Evolutionary conservation across 2,329 filamentous ascomycete genomes (phyloP), one percentile per base, ranked within the genome.

Genomic region (Alternaria gansuensis): DNA sequence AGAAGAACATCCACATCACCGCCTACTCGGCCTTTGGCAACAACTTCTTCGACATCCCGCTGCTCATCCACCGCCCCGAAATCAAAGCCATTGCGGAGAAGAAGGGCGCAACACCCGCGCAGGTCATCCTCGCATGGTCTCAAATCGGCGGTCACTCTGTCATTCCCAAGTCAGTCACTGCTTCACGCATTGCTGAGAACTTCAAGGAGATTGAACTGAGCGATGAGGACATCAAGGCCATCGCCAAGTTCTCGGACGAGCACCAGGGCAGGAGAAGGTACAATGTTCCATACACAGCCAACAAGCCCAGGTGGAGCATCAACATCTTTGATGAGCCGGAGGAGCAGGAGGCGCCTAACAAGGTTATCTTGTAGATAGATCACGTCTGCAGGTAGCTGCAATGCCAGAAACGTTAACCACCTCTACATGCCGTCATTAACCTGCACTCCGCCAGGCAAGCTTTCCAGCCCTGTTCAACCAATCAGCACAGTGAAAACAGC

Each of bases 71-170:
- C 3, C 82, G 91, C 11, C 85, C 87, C 75, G 88, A 87, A 74
- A 85, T 92, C 78, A 90, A 77, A 84, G 87, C 70, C 87, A 90
- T 57, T 65, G 90, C 90, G 24, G 81, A 85, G 68, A 83, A 85
- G 68, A 84, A 87, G 17, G 83, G 87, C 4, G 84, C 89, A 26
- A 87, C 88, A 9, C 85, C 91, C 7, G 89, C 90, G 7, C 92
- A 96, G 83, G 84, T 96, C 40, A 84, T 97, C 62, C 85, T 97
- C 67, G 85, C 92, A 72, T 97, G 93, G 93, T 87, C 91, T 31
- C 96, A 92, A 21, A 91, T 96, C 83, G 66, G 67, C 31, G 71
- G 71, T 7, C 65, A 70, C 58, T 66, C 61, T 31, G 70, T 74
- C 44, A 74, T 75, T 26, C 72, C 72, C 46, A 75, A 75, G 65